Conservation (phyloP, 2,329 filamentous ascomycete genomes). For the Hirsutella minnesotensis region DNA sequence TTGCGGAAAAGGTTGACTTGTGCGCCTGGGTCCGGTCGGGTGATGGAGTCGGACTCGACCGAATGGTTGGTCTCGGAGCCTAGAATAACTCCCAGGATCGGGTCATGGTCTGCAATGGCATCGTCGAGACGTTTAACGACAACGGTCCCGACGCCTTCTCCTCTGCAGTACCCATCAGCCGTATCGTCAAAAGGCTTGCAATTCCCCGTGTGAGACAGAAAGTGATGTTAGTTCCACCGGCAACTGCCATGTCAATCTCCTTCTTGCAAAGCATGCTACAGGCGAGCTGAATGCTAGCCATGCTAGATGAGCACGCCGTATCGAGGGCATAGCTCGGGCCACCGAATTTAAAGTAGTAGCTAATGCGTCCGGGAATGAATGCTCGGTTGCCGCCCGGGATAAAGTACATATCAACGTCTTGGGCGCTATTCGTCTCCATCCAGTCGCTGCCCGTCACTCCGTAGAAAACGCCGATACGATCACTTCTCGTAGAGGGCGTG, state of each 20-base stretch:
- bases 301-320: conserved; percentile 64
- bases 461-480: conserved; percentile 60
- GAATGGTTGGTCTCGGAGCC: conserved; percentile 46
- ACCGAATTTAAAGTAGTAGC: conserved; percentile 68
- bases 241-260: conserved; percentile 71
- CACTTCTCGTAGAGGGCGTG: conserved; percentile 51
- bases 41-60: conserved; percentile 71
- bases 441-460: conserved; percentile 68
- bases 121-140: conserved; percentile 72
- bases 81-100: conserved; percentile 62
- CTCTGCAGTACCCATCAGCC: conserved; percentile 74
- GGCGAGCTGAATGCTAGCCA: conserved; percentile 56
- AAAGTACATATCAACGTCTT: conserved; percentile 52
- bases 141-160: conserved; percentile 62
- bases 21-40: conserved; percentile 66
- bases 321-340: conserved; percentile 63
- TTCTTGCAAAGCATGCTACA: conserved; percentile 59
- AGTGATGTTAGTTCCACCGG: conserved; percentile 72
- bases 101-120: conserved; percentile 66
- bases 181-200: conserved; percentile 69
- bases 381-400: conserved; percentile 29
- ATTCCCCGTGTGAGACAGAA: conserved; percentile 46
- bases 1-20: conserved; percentile 57
- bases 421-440: conserved; percentile 61
- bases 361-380: conserved; percentile 23